phyloP scores from a whole-genome alignment of 345 rosid genomes.

The Aegle marmelos region DNA sequence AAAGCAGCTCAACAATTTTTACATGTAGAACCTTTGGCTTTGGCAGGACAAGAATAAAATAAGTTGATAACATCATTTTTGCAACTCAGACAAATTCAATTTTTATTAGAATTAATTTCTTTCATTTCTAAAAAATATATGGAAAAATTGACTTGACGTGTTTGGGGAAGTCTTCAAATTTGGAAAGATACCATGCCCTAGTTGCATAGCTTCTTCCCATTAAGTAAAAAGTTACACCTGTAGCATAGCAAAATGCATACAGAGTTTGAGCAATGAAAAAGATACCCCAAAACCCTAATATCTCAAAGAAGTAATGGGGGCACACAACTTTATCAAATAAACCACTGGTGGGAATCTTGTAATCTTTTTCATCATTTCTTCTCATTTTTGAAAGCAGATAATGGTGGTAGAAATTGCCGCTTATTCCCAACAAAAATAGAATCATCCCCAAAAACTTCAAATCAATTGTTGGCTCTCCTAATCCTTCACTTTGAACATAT shows the following conservation, averaged over 20 bases:
- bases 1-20: too few species aligned
- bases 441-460: constrained; percentile 37
- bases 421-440: constrained; percentile 53
- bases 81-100: not conserved
- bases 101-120: too few species aligned
- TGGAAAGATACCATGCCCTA: constrained; percentile 66
- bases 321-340: constrained; percentile 54
- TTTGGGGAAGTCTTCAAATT: constrained; percentile 63
- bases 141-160: constrained; percentile 57
- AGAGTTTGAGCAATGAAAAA: constrained; percentile 57
- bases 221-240: constrained; percentile 46
- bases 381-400: constrained; percentile 57
- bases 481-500: constrained; percentile 42
- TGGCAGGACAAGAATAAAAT: too few species aligned
- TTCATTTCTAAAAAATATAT: constrained; percentile 36
- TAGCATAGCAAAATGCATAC: constrained; percentile 31
- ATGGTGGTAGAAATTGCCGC: constrained; percentile 83
- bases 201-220: constrained; percentile 64
- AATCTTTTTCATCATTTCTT: constrained; percentile 38
- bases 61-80: not conserved
- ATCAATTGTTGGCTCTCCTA: constrained; percentile 41
- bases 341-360: constrained; percentile 67
- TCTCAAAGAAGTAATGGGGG: constrained; percentile 82
- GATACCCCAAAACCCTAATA: constrained; percentile 52
- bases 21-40: too few species aligned